These are phyloP conservation scores for Inga leiocalycina DNA, from an alignment of 306 rosid species.

Conservation along the genomic window DNA sequence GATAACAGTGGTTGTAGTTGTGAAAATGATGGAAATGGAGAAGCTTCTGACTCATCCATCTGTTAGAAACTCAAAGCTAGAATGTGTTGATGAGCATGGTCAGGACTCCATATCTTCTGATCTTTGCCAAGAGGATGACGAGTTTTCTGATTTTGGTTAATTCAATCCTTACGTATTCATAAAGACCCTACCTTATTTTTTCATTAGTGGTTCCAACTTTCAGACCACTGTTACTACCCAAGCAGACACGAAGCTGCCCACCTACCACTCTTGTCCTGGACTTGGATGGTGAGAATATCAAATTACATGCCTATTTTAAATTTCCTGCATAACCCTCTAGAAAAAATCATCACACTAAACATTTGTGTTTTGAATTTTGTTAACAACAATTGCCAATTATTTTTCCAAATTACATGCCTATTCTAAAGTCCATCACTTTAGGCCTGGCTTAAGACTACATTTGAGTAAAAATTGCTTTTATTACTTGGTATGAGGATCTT, in stretches of 20 bases:
- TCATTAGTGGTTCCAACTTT: conserved; percentile 89
- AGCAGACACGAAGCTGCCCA: conserved; percentile 98
- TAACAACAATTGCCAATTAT: not conserved
- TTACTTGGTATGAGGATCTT: conserved; percentile 7
- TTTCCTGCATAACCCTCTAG: no score
- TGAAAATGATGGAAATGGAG: conserved; percentile 68
- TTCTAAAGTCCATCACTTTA: not conserved
- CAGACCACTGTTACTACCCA: conserved; percentile 86
- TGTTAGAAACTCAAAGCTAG: conserved; percentile 91
- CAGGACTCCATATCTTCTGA: conserved; percentile 83
- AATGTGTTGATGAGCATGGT: conserved; percentile 87
- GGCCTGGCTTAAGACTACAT: not conserved
- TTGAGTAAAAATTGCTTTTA: not conserved
- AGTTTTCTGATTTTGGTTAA: conserved; percentile 77
- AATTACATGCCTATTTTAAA: not conserved
- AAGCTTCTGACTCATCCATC: conserved; percentile 81
- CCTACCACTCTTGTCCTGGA: conserved; percentile 92
- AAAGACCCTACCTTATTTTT: conserved; percentile 85
- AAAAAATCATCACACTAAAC: not conserved
- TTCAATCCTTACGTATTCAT: conserved; percentile 95
- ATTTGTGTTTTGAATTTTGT: not conserved
- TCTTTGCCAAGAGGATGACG: conserved; percentile 72
- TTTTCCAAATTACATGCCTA: not conserved
- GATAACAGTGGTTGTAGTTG: conserved; percentile 46
- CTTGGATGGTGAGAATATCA: conserved; percentile 81